phyloP scores from a whole-genome alignment of 2,329 filamentous ascomycete genomes.

The Setomelanomma holmii region DNA sequence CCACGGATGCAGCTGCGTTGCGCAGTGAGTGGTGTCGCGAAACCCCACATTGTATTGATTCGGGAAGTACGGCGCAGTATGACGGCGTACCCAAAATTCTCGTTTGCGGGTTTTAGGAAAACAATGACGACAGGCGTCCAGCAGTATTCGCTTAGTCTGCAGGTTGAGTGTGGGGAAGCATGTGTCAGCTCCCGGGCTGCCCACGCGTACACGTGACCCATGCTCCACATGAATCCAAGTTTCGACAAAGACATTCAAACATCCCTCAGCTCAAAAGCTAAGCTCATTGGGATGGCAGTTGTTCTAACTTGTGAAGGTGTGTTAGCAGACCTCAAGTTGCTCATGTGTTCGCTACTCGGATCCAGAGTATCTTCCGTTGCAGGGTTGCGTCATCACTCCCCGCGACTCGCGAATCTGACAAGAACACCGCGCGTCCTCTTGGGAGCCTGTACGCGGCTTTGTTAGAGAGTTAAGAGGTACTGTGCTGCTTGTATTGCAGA shows the following conservation, averaged over 20 bases:
- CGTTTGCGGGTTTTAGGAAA: neutral
- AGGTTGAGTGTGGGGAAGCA: neutral
- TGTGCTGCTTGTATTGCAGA: neutral
- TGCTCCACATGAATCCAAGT: neutral
- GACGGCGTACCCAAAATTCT: slow-evolving; percentile 14
- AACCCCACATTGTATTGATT: neutral
- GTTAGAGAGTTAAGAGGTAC: neutral
- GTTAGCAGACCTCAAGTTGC: neutral
- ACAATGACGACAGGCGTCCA: neutral
- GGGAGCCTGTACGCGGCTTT: neutral
- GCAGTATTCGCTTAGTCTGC: neutral
- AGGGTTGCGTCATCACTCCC: neutral
- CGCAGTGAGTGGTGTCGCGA: neutral
- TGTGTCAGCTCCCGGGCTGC: neutral
- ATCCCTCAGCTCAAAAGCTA: too few relatives aligned
- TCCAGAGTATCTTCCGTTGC: neutral
- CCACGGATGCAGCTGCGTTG: neutral
- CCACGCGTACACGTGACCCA: neutral
- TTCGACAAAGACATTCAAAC: too few relatives aligned
- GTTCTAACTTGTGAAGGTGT: too few relatives aligned
- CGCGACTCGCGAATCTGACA: neutral
- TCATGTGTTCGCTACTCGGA: neutral
- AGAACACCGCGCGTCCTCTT: neutral
- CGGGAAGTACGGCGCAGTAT: slow-evolving; percentile 8
- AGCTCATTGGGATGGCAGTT: neutral